Evolutionary conservation across 2,329 filamentous ascomycete species (phyloP).

Genomic region (Penicillium janthinellum): DNA sequence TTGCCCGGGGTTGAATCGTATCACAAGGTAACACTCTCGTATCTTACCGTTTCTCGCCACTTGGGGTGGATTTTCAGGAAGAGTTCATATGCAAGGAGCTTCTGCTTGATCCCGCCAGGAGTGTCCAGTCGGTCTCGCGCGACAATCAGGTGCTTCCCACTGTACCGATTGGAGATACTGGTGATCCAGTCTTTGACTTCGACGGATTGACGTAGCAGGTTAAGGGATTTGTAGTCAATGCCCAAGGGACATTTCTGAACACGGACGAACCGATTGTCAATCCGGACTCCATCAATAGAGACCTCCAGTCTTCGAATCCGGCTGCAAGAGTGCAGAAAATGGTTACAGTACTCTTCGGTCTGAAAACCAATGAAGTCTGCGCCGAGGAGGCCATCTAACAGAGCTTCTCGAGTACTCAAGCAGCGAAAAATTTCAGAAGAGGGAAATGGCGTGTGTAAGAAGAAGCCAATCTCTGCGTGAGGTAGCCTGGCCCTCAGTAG

Average conservation of each 20-base stretch:
- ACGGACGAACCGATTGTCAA: slow-evolving; percentile 87
- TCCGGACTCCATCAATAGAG: slow-evolving; percentile 77
- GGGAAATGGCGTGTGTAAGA: slow-evolving; percentile 90
- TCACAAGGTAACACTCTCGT: neutral
- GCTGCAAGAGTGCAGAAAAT: slow-evolving; percentile 93
- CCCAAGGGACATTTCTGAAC: slow-evolving; percentile 81
- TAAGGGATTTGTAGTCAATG: slow-evolving; percentile 76
- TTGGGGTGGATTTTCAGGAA: slow-evolving; percentile 90
- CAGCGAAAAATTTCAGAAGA: slow-evolving; percentile 95
- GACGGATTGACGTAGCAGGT: slow-evolving; percentile 65
- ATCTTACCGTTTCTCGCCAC: slow-evolving; percentile 69
- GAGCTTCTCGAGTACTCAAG: slow-evolving; percentile 75
- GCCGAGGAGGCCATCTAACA: slow-evolving; percentile 88
- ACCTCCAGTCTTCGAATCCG: slow-evolving; percentile 82
- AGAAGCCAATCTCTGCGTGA: slow-evolving; percentile 92
- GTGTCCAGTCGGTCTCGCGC: slow-evolving; percentile 91
- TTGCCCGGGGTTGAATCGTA: slow-evolving; percentile 5
- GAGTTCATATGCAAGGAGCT: slow-evolving; percentile 84
- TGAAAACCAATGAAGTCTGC: slow-evolving; percentile 92
- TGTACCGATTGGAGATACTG: slow-evolving; percentile 77
- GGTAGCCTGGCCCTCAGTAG: slow-evolving; percentile 83
- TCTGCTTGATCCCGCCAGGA: slow-evolving; percentile 87
- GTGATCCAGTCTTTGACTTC: slow-evolving; percentile 77
- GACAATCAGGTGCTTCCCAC: slow-evolving; percentile 85
- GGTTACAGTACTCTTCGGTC: slow-evolving; percentile 85